A percentile compares a stretch with the other conserved stretches of the same genome.
Evolutionary conservation across 352 stramenopile genomes (phyloP).

Genomic region (Phytophthora pini): DNA sequence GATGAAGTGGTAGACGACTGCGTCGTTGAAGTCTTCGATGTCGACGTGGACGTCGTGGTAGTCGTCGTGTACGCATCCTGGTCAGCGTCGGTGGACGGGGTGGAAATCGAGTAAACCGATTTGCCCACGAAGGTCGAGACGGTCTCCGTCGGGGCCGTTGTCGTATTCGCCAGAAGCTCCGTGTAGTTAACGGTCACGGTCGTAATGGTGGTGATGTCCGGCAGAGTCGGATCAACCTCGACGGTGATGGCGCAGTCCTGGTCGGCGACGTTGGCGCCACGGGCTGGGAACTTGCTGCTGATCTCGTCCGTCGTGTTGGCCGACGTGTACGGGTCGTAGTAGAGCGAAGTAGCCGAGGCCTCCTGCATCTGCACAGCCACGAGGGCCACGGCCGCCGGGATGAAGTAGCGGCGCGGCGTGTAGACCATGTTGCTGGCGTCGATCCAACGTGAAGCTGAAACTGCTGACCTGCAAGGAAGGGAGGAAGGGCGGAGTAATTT

Average conservation of each 20-base stretch:
- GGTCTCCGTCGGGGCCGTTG: constrained; percentile 22
- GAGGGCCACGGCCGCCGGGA: constrained; percentile 22
- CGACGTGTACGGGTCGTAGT: constrained; percentile 22
- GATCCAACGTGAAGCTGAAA: neutral
- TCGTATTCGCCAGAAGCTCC: constrained; percentile 31
- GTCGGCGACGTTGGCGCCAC: constrained; percentile 19
- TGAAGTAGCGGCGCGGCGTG: constrained; percentile 26
- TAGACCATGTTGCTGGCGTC: constrained; percentile 29
- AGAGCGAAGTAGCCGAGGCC: constrained; percentile 16
- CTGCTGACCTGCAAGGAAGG: constrained; percentile 6
- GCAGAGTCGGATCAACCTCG: constrained; percentile 24
- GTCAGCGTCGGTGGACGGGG: constrained; percentile 16
- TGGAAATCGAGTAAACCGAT: constrained; percentile 1
- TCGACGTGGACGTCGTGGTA: constrained; percentile 20
- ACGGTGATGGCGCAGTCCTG: constrained; percentile 30
- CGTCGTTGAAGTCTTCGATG: constrained; percentile 13
- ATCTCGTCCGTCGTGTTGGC: constrained; percentile 22
- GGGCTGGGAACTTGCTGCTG: constrained; percentile 23
- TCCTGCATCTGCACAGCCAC: constrained; percentile 29
- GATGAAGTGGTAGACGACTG: constrained; percentile 22
- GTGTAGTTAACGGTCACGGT: constrained; percentile 22
- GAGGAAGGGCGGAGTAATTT: constrained; percentile 24
- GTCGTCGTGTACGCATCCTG: constrained; percentile 36
- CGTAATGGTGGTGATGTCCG: constrained; percentile 29
- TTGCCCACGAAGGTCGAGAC: constrained; percentile 29